phyloP scores from a whole-genome alignment of 768 basidiomycete species.

The Lentinula boryana region DNA sequence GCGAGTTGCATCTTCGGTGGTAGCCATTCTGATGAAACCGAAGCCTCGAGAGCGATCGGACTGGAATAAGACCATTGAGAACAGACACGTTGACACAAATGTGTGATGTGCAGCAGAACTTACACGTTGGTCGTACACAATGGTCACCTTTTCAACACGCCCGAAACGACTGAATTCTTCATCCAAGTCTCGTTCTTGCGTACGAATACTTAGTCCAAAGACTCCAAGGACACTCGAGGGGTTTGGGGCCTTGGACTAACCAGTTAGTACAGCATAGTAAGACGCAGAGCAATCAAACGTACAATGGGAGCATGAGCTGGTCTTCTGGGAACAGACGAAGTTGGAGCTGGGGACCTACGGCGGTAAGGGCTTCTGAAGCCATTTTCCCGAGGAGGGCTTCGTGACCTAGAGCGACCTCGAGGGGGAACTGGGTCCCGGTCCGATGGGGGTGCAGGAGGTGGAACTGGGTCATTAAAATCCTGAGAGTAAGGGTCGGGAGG shows the following conservation, averaged over 20 bases:
- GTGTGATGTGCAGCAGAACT: constrained; percentile 24
- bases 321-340: constrained; percentile 45
- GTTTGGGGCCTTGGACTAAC: constrained; percentile 67
- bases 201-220: constrained; percentile 97
- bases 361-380: constrained; percentile 56
- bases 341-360: constrained; percentile 42
- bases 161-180: constrained; percentile 90
- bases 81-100: not conserved
- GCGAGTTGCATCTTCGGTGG: constrained; percentile 79
- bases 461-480: constrained; percentile 56
- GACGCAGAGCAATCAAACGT: constrained; percentile 24
- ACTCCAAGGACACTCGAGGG: constrained; percentile 90
- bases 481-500: constrained; percentile 79
- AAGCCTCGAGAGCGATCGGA: constrained; percentile 96
- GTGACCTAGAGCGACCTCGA: constrained; percentile 69
- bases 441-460: constrained; percentile 43
- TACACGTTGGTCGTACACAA: constrained; percentile 95
- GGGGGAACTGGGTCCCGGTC: constrained; percentile 50
- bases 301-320: constrained; percentile 73
- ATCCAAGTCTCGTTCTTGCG: constrained; percentile 88
- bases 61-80: constrained; percentile 28
- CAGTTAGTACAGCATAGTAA: not conserved
- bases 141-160: constrained; percentile 89
- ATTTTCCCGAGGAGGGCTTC: constrained; percentile 49
- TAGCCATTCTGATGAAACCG: constrained; percentile 93